These are phyloP conservation scores for Kingdonia uniflora DNA, from an alignment of 164 flowering plant genomes.

Conservation along the genomic window DNA sequence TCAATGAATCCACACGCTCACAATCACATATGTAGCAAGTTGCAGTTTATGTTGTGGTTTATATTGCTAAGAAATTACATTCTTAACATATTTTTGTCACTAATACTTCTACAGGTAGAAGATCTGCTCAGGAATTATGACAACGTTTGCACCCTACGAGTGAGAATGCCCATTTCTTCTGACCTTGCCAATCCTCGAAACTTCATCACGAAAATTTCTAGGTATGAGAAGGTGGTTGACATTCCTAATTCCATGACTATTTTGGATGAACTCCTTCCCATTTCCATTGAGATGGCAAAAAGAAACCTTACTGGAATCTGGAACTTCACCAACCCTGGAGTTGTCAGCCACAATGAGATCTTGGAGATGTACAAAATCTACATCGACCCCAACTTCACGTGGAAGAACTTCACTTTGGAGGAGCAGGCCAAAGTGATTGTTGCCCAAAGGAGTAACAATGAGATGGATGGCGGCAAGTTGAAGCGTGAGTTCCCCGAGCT, in stretches of 20 bases:
- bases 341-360: conserved; percentile 38
- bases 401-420: conserved; percentile 35
- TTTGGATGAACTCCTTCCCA: conserved; percentile 33
- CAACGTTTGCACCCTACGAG: conserved; percentile 33
- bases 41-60: no score
- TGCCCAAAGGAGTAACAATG: conserved; percentile 37
- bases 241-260: conserved; percentile 38
- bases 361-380: conserved; percentile 29
- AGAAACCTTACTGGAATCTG: conserved; percentile 32
- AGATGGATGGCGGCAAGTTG: conserved; percentile 27
- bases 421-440: conserved; percentile 37
- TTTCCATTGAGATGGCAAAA: conserved; percentile 36
- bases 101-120: conserved; percentile 22
- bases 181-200: conserved; percentile 32
- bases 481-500: conserved; percentile 30
- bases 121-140: conserved; percentile 35
- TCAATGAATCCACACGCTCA: no score
- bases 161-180: conserved; percentile 38
- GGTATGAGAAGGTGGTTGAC: conserved; percentile 32
- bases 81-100: no score
- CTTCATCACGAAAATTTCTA: conserved; percentile 31
- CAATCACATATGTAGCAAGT: no score
- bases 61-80: no score
- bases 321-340: conserved; percentile 39
- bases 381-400: conserved; percentile 28